Evolutionary conservation across 805 yeast species (phyloP).

Genomic region (Cyberlindnera galapagoensis): DNA sequence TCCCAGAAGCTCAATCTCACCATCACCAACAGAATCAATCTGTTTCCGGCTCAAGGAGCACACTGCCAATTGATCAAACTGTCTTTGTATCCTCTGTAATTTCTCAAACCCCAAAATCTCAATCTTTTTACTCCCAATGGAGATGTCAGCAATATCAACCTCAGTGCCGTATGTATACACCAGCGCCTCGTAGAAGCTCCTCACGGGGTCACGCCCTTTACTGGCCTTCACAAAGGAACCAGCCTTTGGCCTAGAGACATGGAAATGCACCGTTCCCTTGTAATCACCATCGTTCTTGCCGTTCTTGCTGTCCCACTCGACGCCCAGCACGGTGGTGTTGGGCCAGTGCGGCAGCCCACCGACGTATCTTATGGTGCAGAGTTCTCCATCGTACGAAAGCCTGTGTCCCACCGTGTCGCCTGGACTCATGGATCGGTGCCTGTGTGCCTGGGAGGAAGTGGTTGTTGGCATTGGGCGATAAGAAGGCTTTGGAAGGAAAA

Average conservation of each 20-base stretch:
- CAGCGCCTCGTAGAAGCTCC: constrained; percentile 44
- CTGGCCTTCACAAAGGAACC: constrained; percentile 60
- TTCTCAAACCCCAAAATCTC: constrained; percentile 64
- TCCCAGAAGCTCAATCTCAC: constrained; percentile 5
- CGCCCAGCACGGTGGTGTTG: constrained; percentile 50
- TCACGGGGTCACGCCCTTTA: constrained; percentile 27
- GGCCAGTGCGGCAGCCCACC: constrained; percentile 68
- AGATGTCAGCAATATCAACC: constrained; percentile 27
- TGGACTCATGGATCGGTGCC: too few relatives aligned
- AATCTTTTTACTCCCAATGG: constrained; percentile 50
- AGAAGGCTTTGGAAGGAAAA: too few relatives aligned
- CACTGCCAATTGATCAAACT: constrained; percentile 37
- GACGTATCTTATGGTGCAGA: constrained; percentile 56
- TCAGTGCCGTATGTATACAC: constrained; percentile 38
- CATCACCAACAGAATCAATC: constrained; percentile 22
- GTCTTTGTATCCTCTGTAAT: constrained; percentile 39
- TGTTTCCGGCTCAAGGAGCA: constrained; percentile 43
- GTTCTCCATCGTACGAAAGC: constrained; percentile 32
- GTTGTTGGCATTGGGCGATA: too few relatives aligned
- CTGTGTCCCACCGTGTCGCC: too few relatives aligned
- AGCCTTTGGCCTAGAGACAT: constrained; percentile 23
- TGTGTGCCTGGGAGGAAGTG: too few relatives aligned
- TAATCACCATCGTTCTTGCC: constrained; percentile 71
- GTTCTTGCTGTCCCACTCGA: constrained; percentile 76
- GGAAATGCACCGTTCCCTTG: constrained; percentile 29